phyloP scores from a whole-genome alignment of 73 alveolate species.

The Tetrahymena borealis region DNA sequence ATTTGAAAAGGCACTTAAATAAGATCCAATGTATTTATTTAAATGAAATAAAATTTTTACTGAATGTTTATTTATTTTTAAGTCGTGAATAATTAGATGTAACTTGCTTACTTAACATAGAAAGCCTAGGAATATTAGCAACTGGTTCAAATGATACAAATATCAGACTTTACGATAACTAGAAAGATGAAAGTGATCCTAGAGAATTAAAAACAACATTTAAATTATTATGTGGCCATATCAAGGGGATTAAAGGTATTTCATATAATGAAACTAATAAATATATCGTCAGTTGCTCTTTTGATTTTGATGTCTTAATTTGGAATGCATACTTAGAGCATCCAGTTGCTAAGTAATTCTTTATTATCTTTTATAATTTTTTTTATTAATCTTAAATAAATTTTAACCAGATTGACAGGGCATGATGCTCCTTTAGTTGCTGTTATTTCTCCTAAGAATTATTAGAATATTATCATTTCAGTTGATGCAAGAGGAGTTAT shows the following conservation, averaged over 20 bases:
- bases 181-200: neutral
- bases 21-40: neutral
- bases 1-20: neutral
- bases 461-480: neutral
- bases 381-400: neutral
- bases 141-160: conserved; percentile 21
- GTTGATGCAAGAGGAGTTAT: conserved; percentile 26
- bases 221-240: conserved; percentile 23
- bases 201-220: neutral
- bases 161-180: conserved; percentile 24
- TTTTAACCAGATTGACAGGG: neutral
- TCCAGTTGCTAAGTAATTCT: conserved; percentile 31
- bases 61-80: neutral
- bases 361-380: neutral
- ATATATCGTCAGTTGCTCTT: conserved; percentile 13
- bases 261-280: conserved; percentile 9
- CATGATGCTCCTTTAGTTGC: conserved; percentile 37
- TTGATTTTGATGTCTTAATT: conserved; percentile 18
- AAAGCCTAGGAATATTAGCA: conserved; percentile 15
- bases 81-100: neutral
- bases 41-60: neutral
- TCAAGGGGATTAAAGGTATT: conserved; percentile 15
- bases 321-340: conserved; percentile 41
- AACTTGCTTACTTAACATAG: conserved; percentile 27
- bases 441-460: conserved; percentile 1